Base-by-base conservation (phyloP, 768 basidiomycete species). In the Mycena rosella region DNA sequence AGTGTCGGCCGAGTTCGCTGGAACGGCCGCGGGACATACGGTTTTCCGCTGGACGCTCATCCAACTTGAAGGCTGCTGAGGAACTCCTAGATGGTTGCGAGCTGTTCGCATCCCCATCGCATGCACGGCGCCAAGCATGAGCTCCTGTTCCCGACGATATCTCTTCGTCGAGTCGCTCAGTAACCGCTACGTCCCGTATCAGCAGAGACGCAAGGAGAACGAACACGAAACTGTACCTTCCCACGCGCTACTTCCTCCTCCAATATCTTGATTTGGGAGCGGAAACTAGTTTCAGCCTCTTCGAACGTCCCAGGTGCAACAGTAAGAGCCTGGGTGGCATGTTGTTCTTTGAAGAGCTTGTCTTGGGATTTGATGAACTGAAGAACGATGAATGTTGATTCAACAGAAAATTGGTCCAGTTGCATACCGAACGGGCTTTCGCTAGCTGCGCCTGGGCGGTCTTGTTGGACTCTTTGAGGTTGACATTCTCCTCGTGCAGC, bases 311-410 rank as follows among this genome's bases (percentile, higher is more conserved):
- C 90, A 44, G 86, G 78, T 36, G 82, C 74, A 52, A 78, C 78
- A 60, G 79, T 73, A 24, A 81, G 83, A 32, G 80, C 82, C 71
- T 84, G 85, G 56, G 88, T 87, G 6, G 89, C 88, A 55, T 91
- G 89, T 74, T 91, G 91, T 74, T 95, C 93, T 71, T 92, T 92
- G 80, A 96, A 92, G 30, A 95, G 83, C 70, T 92, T 93, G 80
- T 98, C 96, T 77, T 97, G 96, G 34, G 90, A 86, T 76, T 95
- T 95, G 82, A 98, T 95, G 78, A 97, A 96, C 94, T 96, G 63
- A 26, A n/a, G 26, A 40, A 18, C n/a, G 68, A 30, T 68, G 34
- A 42, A 66, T 44, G 14, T 14, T 26, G 18, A 38, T 26, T 54
- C 44, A 47, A 38, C 34, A 18, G 17, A 30, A n/a, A 58, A 30